Base-by-base conservation (phyloP, 1,139 yeast genomes). In the Geotrichum fermentans region DNA sequence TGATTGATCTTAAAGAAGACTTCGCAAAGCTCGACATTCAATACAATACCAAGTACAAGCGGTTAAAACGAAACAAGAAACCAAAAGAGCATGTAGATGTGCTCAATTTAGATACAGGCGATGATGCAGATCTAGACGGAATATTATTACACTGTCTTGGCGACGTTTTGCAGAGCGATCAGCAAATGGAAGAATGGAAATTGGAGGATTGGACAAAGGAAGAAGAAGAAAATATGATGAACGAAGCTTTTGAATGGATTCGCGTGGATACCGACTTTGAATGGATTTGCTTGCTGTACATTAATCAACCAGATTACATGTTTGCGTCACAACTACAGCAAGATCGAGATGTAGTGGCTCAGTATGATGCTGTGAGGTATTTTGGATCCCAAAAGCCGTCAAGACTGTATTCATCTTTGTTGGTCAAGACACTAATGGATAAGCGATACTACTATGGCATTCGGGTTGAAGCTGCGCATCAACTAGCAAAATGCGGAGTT, bases 281-380 rank as follows among this genome's bases (percentile, higher is more conserved):
- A 65, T 94, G 99, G 99, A 84, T 94, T 45, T 88, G 95, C 51
- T 78, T 78, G 56, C 73, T 87, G 26, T 76, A 82, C 54, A 80
- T 94, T 33, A 85, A 83, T 57, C 97, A 90, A 65, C 96, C 96
- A 0, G 97, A 89, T 61, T 86, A 88, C 62, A 94, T 92, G 97
- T 92, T 79, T 65, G 88, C 89, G 0, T 85, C 97, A 0, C 98
- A 94, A 62, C 69, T 94, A 33, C 94, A 87, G 58, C 95, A 88
- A 64, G 99, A 94, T 67, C 72, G 97, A 55, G 99, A 94, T 63
- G 95, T 94, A 14, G 96, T 89, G 56, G 98, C 98, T 0, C 99
- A 94, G 62, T 71, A 79, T 47, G 96, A 89, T 52, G 90, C 97
- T 2, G 77, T 90, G 14, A 71, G 75, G 45, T 87, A 78, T 65